These are phyloP conservation scores for Metrosideros polymorpha DNA, from an alignment of 441 rosid species.

Conservation along the genomic window DNA sequence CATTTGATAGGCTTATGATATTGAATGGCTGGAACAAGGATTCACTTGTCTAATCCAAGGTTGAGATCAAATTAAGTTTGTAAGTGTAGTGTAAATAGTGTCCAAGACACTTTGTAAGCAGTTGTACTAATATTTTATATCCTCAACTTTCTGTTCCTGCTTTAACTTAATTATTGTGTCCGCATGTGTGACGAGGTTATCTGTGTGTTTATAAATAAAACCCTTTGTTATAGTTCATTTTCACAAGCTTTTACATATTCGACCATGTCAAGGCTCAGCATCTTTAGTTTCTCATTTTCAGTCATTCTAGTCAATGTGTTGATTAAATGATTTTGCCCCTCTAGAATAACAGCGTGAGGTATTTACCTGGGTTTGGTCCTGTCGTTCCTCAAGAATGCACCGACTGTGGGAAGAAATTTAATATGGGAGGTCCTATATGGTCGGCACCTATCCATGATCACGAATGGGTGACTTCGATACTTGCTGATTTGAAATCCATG, in stretches of 20 bases:
- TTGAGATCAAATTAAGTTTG: background rate
- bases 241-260: background rate
- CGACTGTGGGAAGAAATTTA: conserved; percentile 87
- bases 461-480: conserved; percentile 71
- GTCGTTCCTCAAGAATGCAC: conserved; percentile 81
- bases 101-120: background rate
- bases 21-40: background rate
- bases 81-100: background rate
- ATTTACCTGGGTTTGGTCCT: conserved; percentile 93
- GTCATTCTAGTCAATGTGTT: background rate
- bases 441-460: conserved; percentile 96
- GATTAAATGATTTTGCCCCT: background rate
- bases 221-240: background rate
- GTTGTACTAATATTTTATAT: background rate
- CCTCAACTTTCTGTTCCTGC: background rate
- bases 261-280: background rate
- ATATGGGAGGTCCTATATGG: conserved; percentile 99
- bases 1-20: background rate
- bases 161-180: background rate
- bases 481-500: conserved; percentile 56
- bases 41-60: background rate
- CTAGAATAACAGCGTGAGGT: conserved; percentile 77
- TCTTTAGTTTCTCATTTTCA: background rate
- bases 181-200: background rate
- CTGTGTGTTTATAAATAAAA: background rate